Percentiles rank a stretch among this genome's conserved stretches.
Conservation (phyloP, 805 yeast genomes). For the Huiozyma sinensis region DNA sequence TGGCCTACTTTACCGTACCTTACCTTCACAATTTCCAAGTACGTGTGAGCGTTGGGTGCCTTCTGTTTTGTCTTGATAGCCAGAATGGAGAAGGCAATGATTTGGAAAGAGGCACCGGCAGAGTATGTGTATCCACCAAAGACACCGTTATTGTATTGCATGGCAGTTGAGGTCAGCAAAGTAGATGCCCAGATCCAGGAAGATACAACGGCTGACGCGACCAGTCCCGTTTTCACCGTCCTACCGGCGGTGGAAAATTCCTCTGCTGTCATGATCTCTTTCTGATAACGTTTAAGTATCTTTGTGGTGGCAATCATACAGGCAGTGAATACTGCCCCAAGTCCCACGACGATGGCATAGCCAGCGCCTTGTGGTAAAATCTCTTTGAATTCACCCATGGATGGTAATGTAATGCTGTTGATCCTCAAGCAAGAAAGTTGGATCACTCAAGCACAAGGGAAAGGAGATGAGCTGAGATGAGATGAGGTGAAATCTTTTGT, state of each 20-base stretch:
- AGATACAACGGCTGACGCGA: constrained; percentile 83
- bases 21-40: constrained; percentile 69
- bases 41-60: constrained; percentile 90
- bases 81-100: constrained; percentile 71
- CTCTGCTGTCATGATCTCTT: constrained; percentile 83
- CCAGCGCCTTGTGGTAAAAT: constrained; percentile 70
- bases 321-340: constrained; percentile 68
- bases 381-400: constrained; percentile 19
- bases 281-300: constrained; percentile 65
- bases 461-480: too few relatives aligned
- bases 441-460: too few relatives aligned
- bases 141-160: constrained; percentile 69
- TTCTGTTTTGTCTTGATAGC: constrained; percentile 83
- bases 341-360: constrained; percentile 77
- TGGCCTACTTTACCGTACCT: constrained; percentile 78
- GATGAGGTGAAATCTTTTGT: too few relatives aligned
- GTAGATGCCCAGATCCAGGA: constrained; percentile 96
- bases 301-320: constrained; percentile 74
- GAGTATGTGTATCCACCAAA: constrained; percentile 79
- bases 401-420: background rate
- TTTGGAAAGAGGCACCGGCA: constrained; percentile 85
- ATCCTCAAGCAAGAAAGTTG: too few relatives aligned
- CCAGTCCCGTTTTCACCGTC: constrained; percentile 72
- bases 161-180: constrained; percentile 61
- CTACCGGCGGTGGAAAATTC: constrained; percentile 92